Conservation (phyloP, 495 filamentous ascomycete species). For the Collariella sp. region DNA sequence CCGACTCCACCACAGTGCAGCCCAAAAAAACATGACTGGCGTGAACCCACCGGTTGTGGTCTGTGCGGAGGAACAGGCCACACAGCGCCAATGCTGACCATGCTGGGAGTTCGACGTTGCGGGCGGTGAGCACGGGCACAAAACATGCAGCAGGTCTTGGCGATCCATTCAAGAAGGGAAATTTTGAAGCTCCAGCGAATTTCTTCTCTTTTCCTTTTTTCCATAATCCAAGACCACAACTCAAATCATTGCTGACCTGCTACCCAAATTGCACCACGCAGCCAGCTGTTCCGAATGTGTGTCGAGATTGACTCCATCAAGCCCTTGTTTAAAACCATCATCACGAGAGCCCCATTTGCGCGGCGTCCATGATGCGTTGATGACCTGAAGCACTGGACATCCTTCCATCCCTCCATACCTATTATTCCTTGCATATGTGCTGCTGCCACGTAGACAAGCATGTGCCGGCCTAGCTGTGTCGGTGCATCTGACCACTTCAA, state of each 20-base stretch:
- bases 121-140: conserved; percentile 22
- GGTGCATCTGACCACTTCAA: neutral
- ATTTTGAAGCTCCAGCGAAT: conserved; percentile 12
- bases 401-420: neutral
- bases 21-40: conserved; percentile 18
- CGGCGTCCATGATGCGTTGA: conserved; percentile 91
- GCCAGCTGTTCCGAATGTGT: conserved; percentile 83
- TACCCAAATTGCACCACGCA: conserved; percentile 45
- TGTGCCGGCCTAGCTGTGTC: neutral
- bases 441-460: conserved; percentile 14
- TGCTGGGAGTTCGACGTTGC: conserved; percentile 13
- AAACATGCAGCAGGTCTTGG: conserved; percentile 10
- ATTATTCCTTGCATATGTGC: neutral
- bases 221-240: conserved; percentile 68
- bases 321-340: conserved; percentile 97
- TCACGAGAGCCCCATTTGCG: conserved; percentile 80
- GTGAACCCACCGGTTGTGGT: neutral
- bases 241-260: conserved; percentile 84
- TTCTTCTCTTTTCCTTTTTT: conserved; percentile 28
- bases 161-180: conserved; percentile 5
- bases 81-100: neutral
- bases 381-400: conserved; percentile 74
- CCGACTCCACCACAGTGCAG: conserved; percentile 14
- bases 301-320: conserved; percentile 46
- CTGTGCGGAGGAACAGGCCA: conserved; percentile 3